Evolutionary conservation across 192 early-diverging fungal species (phyloP).

Genomic region (Backusella sp.): DNA sequence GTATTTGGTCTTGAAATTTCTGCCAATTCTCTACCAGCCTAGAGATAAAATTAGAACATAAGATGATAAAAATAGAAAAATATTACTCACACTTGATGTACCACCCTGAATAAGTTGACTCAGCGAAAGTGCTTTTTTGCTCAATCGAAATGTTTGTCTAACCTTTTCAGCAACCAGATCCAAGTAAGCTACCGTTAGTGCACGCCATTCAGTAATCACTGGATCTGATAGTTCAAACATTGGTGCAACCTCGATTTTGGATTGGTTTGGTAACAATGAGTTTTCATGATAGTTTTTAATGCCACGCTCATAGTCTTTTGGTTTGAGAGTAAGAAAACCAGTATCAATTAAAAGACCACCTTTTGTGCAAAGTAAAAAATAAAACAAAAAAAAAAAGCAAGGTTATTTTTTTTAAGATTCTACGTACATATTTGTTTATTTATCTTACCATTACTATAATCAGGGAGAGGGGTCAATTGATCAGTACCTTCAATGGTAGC

Average conservation of each 20-base stretch:
- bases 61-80: not conserved
- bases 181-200: constrained; percentile 80
- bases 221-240: constrained; percentile 78
- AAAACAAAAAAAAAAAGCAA: not conserved
- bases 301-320: constrained; percentile 54
- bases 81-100: constrained; percentile 76
- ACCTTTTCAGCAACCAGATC: constrained; percentile 72
- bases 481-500: constrained; percentile 61
- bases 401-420: not conserved
- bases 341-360: constrained; percentile 87
- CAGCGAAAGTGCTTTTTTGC: constrained; percentile 59
- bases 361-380: constrained; percentile 6
- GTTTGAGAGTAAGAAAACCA: constrained; percentile 69
- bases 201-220: constrained; percentile 91
- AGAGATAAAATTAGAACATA: not conserved
- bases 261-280: constrained; percentile 33
- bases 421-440: constrained; percentile 22
- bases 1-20: constrained; percentile 72
- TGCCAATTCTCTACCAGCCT: constrained; percentile 83
- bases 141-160: constrained; percentile 54
- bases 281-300: constrained; percentile 50
- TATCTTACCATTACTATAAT: constrained; percentile 72
- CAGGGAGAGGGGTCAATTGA: constrained; percentile 80
- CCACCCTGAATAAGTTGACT: constrained; percentile 89
- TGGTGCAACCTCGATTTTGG: constrained; percentile 53